Evolutionary conservation across 2,329 filamentous ascomycete genomes (phyloP).

Genomic region (Verticillium albo-atrum): DNA sequence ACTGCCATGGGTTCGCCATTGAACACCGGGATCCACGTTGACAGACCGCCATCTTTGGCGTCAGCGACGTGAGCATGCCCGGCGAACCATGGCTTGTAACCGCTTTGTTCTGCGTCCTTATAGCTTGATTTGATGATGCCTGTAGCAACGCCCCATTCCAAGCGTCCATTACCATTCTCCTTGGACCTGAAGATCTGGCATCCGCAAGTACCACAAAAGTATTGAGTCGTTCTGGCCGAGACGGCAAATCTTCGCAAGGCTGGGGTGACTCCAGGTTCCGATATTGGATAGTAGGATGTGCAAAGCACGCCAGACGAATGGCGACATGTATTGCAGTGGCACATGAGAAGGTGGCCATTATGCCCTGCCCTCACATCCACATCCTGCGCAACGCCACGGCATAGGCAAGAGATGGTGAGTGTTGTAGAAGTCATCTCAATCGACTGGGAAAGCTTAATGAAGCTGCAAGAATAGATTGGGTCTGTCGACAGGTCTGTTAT

Average conservation of each 20-base stretch:
- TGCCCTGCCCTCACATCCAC: conserved; percentile 4
- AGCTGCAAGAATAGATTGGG: no score
- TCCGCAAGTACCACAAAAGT: conserved; percentile 36
- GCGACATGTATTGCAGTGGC: conserved; percentile 26
- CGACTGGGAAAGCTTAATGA: no score
- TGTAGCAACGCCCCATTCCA: conserved; percentile 31
- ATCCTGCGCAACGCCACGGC: conserved; percentile 17
- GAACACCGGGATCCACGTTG: conserved; percentile 18
- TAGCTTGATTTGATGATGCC: conserved; percentile 22
- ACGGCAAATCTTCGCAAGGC: conserved; percentile 10
- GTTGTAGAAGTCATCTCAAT: not conserved
- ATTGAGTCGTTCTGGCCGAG: conserved; percentile 15
- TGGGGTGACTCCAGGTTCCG: conserved; percentile 1
- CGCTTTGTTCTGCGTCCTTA: not conserved
- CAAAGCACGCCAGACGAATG: conserved; percentile 30
- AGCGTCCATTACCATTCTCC: conserved; percentile 1
- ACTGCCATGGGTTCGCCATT: not conserved
- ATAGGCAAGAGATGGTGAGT: conserved; percentile 20
- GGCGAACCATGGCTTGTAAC: not conserved
- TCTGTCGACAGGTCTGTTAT: no score
- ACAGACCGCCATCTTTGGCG: conserved; percentile 32
- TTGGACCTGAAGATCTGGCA: conserved; percentile 32
- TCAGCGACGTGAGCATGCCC: conserved; percentile 20
- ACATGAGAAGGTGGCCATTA: conserved; percentile 16
- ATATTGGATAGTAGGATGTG: conserved; percentile 30